Evolutionary conservation across 2,329 filamentous ascomycete genomes (phyloP).

Genomic region (Coniosporium tulheliwenetii): DNA sequence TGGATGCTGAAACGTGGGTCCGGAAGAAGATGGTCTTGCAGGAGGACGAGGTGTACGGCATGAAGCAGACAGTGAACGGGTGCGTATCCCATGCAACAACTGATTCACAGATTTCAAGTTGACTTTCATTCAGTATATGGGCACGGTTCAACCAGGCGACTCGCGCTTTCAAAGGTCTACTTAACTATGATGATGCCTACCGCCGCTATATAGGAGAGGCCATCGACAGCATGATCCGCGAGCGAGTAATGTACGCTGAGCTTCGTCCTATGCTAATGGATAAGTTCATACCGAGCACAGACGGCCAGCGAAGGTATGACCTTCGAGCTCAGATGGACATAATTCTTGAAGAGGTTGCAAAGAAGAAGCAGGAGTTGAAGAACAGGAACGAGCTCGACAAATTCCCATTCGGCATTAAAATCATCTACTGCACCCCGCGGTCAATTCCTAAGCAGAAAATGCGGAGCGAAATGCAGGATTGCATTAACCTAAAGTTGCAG

Average conservation of each 20-base stretch:
- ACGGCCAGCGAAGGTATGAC: slow-evolving; percentile 35
- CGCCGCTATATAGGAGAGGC: slow-evolving; percentile 42
- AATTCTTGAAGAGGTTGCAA: slow-evolving; percentile 38
- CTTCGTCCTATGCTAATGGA: slow-evolving; percentile 54
- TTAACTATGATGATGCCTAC: slow-evolving; percentile 51
- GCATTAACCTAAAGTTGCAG: slow-evolving; percentile 40
- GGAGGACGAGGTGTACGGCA: slow-evolving; percentile 42
- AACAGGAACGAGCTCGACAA: slow-evolving; percentile 17
- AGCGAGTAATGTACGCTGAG: slow-evolving; percentile 57
- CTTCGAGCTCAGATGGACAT: slow-evolving; percentile 46
- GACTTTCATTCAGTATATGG: slow-evolving; percentile 26
- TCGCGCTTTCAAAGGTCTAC: slow-evolving; percentile 56
- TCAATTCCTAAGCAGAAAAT: slow-evolving; percentile 38
- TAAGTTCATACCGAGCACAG: slow-evolving; percentile 45
- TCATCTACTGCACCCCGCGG: slow-evolving; percentile 56
- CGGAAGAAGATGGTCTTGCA: slow-evolving; percentile 45
- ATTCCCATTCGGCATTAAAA: slow-evolving; percentile 49
- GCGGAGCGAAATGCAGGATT: slow-evolving; percentile 40
- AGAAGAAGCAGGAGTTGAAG: slow-evolving; percentile 29
- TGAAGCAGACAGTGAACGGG: slow-evolving; percentile 34
- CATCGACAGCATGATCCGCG: slow-evolving; percentile 44
- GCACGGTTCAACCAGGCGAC: slow-evolving; percentile 53
- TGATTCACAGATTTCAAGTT: not conserved
- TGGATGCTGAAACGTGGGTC: slow-evolving; percentile 33
- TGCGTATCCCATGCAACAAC: slow-evolving; percentile 18